Percentiles rank a stretch among this genome's conserved stretches.
Evolutionary conservation across 768 basidiomycete genomes (phyloP).

Genomic region (Galerina sulciceps): DNA sequence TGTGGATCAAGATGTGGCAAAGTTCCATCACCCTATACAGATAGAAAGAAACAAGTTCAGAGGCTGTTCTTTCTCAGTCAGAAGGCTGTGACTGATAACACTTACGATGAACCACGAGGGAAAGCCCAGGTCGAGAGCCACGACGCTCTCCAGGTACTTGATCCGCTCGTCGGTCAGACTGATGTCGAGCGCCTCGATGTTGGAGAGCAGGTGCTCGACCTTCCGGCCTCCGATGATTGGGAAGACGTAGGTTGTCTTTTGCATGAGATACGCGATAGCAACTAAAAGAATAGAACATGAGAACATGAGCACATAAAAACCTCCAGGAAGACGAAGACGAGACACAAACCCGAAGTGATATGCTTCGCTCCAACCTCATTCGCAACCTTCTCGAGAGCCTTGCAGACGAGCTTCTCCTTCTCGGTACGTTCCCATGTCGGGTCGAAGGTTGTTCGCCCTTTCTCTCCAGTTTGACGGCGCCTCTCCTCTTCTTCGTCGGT

Average conservation of each 20-base stretch:
- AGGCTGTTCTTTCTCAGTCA: not conserved
- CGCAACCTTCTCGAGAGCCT: conserved; percentile 54
- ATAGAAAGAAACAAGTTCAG: not conserved
- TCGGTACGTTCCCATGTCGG: conserved; percentile 51
- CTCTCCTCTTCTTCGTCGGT: conserved; percentile 50
- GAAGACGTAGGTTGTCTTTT: conserved; percentile 58
- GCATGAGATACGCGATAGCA: conserved; percentile 58
- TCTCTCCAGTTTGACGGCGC: conserved; percentile 35
- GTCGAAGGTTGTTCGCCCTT: conserved; percentile 36
- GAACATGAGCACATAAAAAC: not conserved
- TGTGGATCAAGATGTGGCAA: no score
- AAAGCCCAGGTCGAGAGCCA: conserved; percentile 54
- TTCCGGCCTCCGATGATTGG: conserved; percentile 58
- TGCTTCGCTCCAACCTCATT: conserved; percentile 49
- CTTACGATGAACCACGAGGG: conserved; percentile 37
- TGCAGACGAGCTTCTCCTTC: conserved; percentile 42
- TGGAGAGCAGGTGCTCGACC: conserved; percentile 54
- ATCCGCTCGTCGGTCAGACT: conserved; percentile 49
- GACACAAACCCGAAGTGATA: conserved; percentile 45
- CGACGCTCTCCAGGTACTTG: conserved; percentile 42
- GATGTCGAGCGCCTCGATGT: conserved; percentile 55
- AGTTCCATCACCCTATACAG: not conserved
- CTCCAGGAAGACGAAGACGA: not conserved
- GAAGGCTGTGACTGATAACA: not conserved
- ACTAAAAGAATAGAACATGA: conserved; percentile 29